phyloP scores from a whole-genome alignment of 176 grass and related monocot species.

The Cymbopogon citratus region DNA sequence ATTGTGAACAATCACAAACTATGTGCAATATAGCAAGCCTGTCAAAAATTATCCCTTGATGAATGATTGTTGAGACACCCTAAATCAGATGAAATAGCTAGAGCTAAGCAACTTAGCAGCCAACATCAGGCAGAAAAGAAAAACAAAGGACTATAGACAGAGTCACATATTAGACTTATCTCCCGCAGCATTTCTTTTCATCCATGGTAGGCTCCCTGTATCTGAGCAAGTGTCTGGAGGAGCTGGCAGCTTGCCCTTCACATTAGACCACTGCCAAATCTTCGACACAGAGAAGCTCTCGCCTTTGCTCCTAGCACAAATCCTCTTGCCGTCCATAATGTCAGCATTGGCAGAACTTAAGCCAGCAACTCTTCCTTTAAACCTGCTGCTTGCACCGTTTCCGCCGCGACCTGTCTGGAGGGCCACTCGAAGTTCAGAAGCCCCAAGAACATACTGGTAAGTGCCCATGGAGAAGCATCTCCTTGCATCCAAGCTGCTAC shows the following conservation, averaged over 20 bases:
- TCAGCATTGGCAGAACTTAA: slow-evolving; percentile 20
- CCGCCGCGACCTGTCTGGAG: not conserved
- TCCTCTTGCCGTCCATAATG: slow-evolving; percentile 41
- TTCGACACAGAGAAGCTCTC: slow-evolving; percentile 72
- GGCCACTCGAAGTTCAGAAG: slow-evolving; percentile 53
- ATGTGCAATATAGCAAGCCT: slow-evolving; percentile 9
- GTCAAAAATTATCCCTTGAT: slow-evolving; percentile 25
- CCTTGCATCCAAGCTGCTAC: slow-evolving; percentile 66
- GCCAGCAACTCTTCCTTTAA: slow-evolving; percentile 27
- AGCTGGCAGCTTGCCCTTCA: slow-evolving; percentile 35
- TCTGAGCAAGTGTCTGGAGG: slow-evolving; percentile 30
- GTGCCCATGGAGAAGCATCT: slow-evolving; percentile 71
- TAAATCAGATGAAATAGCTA: slow-evolving; percentile 27
- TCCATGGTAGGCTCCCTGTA: slow-evolving; percentile 32
- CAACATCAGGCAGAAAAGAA: not conserved
- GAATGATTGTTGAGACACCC: not conserved
- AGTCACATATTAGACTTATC: slow-evolving; percentile 17
- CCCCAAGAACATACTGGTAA: slow-evolving; percentile 66
- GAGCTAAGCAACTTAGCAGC: slow-evolving; percentile 19
- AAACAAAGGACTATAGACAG: not conserved
- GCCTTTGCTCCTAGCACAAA: slow-evolving; percentile 43
- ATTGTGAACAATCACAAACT: slow-evolving; percentile 9
- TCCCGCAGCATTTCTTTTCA: slow-evolving; percentile 20
- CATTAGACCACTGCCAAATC: slow-evolving; percentile 60
- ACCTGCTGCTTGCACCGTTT: slow-evolving; percentile 28